Evolutionary conservation across 192 early-diverging fungal species (phyloP), one percentile per base, ranked within the genome.

Genomic region (Spizellomyces sp.): DNA sequence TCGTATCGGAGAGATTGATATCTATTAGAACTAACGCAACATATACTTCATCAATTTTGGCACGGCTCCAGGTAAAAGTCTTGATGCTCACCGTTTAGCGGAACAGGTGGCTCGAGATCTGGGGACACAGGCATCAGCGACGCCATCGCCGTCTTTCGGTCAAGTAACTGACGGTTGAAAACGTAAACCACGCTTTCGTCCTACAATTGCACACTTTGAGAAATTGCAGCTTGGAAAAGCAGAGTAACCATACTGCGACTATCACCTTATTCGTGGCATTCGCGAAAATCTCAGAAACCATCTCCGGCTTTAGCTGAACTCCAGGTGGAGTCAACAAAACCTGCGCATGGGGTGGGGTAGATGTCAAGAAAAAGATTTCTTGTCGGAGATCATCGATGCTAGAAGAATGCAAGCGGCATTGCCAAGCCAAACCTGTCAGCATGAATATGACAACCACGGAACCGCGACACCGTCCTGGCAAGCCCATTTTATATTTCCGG

Each of bases 51-150:
- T 36, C 27, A 36, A 36, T 36, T 36, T 36, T 36, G 27, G 27
- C 0, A 0, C 27, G 27, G 27, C 27, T 36, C 3, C 27, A 36
- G 27, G 3, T 36, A 3, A 36, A 36, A 36, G 3, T 36, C 27
- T 0, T 36, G 27, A 19, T 66, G 19, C 8, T 21, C 45, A 43
- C 43, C 75, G 10, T 70, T 64, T 2, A 58, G 45, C 17, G 75
- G 68, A 9, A 76, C 75, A 62, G 68, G 75, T 1, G 75, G 75
- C 22, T 76, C 75, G 15, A 76, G 47, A 22, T 76, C 75, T 10
- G 67, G 61, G 9, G 47, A 8, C 1, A 64, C 54, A 9, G 64
- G 58, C 15, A 56, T n/a, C 55, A 47, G 58, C 45, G 42, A 22
- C 8, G 27, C 58, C 8, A 44, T 47, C 17, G 5, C 58, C 8